Percentiles rank a stretch among this genome's conserved stretches.
Conservation (phyloP, 176 grass and related monocot species). For the Triticum dicoccoides region DNA sequence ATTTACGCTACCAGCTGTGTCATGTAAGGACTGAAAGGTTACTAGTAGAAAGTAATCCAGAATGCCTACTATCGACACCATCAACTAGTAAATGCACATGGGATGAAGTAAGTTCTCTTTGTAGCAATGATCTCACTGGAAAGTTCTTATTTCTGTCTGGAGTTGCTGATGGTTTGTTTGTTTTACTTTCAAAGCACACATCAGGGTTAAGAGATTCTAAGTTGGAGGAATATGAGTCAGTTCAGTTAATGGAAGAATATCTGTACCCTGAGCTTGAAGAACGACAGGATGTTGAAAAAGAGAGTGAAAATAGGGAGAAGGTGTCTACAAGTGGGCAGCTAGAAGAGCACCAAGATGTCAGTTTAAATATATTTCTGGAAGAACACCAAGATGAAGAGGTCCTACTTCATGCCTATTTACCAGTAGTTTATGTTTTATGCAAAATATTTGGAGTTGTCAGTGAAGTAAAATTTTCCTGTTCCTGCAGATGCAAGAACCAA, state of each 20-base stretch:
- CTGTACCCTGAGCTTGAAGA: constrained; percentile 36
- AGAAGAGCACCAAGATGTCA: constrained; percentile 31
- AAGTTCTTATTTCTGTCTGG: not conserved
- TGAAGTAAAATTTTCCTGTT: not conserved
- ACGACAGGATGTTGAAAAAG: constrained; percentile 16
- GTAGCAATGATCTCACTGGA: not conserved
- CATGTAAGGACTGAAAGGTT: constrained; percentile 63
- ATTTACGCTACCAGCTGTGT: constrained; percentile 56
- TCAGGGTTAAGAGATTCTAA: constrained; percentile 48
- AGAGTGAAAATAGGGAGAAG: not conserved
- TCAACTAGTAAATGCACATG: constrained; percentile 38
- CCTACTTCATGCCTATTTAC: not conserved
- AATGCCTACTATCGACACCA: not conserved
- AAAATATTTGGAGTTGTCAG: constrained; percentile 2
- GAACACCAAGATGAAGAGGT: constrained; percentile 49
- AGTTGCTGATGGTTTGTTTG: constrained; percentile 21
- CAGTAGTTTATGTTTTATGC: not conserved
- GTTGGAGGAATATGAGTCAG: constrained; percentile 34
- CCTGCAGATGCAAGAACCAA: constrained; percentile 38
- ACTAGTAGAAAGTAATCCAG: constrained; percentile 55
- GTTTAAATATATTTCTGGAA: constrained; percentile 34
- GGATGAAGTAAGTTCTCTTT: constrained; percentile 57
- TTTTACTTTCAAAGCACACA: constrained; percentile 41
- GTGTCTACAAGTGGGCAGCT: constrained; percentile 25
- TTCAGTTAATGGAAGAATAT: constrained; percentile 49